Conservation (phyloP, 345 rosid species). For the Turnera subulata region DNA sequence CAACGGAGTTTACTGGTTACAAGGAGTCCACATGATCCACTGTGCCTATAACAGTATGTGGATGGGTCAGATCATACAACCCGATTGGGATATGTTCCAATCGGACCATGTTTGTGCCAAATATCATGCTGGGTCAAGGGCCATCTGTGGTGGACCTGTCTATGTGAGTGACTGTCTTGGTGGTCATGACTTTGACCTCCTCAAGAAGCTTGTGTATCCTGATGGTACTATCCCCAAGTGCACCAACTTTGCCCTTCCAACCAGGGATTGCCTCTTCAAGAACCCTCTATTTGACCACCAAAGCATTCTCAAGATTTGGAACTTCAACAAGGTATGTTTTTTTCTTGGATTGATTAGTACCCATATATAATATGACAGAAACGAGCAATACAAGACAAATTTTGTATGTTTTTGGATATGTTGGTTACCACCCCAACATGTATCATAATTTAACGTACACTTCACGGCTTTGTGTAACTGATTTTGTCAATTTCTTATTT, state of each 20-base stretch:
- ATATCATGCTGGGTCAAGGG: constrained; percentile 80
- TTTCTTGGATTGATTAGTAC: too few relatives aligned
- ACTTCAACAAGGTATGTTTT: constrained; percentile 70
- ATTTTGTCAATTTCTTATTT: not conserved
- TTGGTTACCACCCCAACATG: too few relatives aligned
- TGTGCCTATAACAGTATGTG: constrained; percentile 90
- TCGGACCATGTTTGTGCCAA: constrained; percentile 85
- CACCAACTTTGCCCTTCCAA: constrained; percentile 69
- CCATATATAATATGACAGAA: too few relatives aligned
- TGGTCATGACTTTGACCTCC: constrained; percentile 65
- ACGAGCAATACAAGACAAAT: too few relatives aligned
- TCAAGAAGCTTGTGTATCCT: constrained; percentile 59
- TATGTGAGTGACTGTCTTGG: constrained; percentile 77
- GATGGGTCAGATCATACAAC: constrained; percentile 89
- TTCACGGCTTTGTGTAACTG: not conserved
- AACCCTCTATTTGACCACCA: constrained; percentile 73
- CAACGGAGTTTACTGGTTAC: constrained; percentile 80
- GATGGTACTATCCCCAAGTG: constrained; percentile 88
- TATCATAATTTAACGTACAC: not conserved
- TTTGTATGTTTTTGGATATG: too few relatives aligned
- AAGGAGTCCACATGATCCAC: constrained; percentile 88
- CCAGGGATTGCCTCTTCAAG: constrained; percentile 80
- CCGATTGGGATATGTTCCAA: constrained; percentile 99
- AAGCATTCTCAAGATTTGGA: constrained; percentile 80
- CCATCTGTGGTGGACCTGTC: constrained; percentile 85